Evolutionary conservation across 306 rosid genomes (phyloP), one percentile per base, ranked within the genome.

Genomic region (Prunus campanulata): DNA sequence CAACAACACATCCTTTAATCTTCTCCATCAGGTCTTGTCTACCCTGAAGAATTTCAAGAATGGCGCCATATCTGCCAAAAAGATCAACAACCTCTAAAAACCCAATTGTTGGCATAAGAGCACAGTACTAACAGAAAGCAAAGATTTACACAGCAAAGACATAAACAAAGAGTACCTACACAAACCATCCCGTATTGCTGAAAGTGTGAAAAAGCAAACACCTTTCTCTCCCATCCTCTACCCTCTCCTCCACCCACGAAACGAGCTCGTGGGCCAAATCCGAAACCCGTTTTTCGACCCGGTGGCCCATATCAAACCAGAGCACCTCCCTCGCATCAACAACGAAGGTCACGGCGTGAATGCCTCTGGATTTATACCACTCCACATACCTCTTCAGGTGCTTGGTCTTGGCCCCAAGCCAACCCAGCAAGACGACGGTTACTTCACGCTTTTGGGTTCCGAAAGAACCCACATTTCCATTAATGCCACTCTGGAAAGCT

Each of bases 141-240:
- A 79, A 59, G 48, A 59, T 14, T 8, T 48, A 2, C 60, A 63
- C 27, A 60, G 16, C 71, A 74, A 15, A 9, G 11, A 14, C 15
- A 10, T 24, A 32, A 19, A 64, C 52, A 49, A 62, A 72, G 85
- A 72, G 79, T 77, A 77, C 94, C 72, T 90, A 94, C 97, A 84
- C 88, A 85, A 95, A 84, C 97, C 97, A 95, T 83, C 98, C 98
- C 16, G 97, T 95, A 52, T 92, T 92, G 87, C 98, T 92, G 71
- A 95, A 95, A 74, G 89, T 83, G 73, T 95, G 98, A 77, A 95
- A 92, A 55, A 92, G 76, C 90, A 95, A 71, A 68, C 79, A 82
- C 63, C 92, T 89, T 67, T 90, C 90, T 49, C 88, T 86, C 11
- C 96, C 91, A 50, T 70, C 88, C 48, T 82, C 82, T 64, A 85